Conservation (phyloP, 2,329 filamentous ascomycete species). For the Alternaria burnsii region DNA sequence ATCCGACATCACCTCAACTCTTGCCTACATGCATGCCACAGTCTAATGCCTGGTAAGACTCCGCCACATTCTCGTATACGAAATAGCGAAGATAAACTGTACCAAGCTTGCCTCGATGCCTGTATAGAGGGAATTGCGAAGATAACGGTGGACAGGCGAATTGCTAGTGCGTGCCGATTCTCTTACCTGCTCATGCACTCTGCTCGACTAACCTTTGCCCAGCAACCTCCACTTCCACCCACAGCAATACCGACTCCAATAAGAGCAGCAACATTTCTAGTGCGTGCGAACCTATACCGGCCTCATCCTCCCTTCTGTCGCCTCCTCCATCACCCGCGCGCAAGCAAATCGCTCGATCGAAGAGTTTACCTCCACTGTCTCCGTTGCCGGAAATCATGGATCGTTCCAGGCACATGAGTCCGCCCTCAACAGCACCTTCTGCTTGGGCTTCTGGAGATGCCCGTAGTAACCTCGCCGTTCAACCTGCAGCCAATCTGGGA, state of each 20-base stretch:
- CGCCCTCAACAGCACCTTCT: slow-evolving; percentile 6
- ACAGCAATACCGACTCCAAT: slow-evolving; percentile 3
- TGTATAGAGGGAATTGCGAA: slow-evolving; percentile 30
- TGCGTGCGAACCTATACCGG: background rate
- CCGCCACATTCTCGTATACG: slow-evolving; percentile 4
- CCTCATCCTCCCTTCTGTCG: slow-evolving; percentile 7
- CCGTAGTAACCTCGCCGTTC: slow-evolving; percentile 32
- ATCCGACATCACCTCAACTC: background rate
- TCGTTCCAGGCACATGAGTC: slow-evolving; percentile 15
- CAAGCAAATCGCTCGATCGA: background rate
- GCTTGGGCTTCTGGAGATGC: slow-evolving; percentile 11
- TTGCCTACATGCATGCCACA: background rate
- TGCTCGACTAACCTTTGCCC: slow-evolving; percentile 2
- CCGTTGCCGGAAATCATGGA: slow-evolving; percentile 20
- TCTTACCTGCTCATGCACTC: slow-evolving; percentile 4
- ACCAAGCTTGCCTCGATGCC: slow-evolving; percentile 22
- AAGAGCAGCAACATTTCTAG: background rate
- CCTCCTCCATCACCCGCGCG: slow-evolving; percentile 17
- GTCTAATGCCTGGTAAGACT: slow-evolving; percentile 20
- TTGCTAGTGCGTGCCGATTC: slow-evolving; percentile 9
- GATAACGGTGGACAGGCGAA: slow-evolving; percentile 18
- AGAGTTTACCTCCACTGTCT: background rate
- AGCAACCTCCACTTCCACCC: slow-evolving; percentile 10
- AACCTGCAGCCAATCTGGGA: slow-evolving; percentile 26
- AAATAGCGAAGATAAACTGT: slow-evolving; percentile 23